Conservation (phyloP, 2,329 filamentous ascomycete genomes). For the Polychaeton citri region DNA sequence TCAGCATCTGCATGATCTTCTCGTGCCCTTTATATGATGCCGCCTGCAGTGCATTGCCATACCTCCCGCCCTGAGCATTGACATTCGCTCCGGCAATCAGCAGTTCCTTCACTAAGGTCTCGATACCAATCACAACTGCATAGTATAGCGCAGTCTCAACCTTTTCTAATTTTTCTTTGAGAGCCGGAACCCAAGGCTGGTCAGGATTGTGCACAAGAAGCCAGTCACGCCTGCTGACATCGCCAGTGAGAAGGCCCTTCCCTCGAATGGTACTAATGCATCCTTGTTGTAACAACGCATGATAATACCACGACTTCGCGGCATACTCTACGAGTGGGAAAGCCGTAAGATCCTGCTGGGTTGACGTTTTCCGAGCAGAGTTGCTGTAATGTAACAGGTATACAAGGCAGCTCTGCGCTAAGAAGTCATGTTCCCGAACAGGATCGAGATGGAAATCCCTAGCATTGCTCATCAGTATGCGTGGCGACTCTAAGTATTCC, state of each 20-base stretch:
- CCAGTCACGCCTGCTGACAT: slow-evolving; percentile 1
- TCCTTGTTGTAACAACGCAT: slow-evolving; percentile 4
- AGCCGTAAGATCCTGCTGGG: background rate
- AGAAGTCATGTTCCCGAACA: slow-evolving; percentile 1
- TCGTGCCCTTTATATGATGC: too few relatives aligned
- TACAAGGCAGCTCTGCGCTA: slow-evolving; percentile 6
- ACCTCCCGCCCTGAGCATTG: too few relatives aligned
- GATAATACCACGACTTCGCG: slow-evolving; percentile 6
- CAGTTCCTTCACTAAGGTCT: too few relatives aligned
- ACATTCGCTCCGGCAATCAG: too few relatives aligned
- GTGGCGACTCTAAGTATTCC: slow-evolving; percentile 12
- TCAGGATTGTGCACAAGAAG: slow-evolving; percentile 4
- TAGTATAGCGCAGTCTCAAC: too few relatives aligned
- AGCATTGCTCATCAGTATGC: slow-evolving; percentile 4
- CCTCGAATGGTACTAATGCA: slow-evolving; percentile 2
- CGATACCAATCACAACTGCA: too few relatives aligned
- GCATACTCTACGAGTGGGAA: slow-evolving; percentile 8
- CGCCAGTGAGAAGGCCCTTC: slow-evolving; percentile 1
- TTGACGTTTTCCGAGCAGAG: slow-evolving; percentile 1
- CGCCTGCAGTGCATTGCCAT: too few relatives aligned
- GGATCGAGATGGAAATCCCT: slow-evolving; percentile 3
- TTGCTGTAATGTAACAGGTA: slow-evolving; percentile 5
- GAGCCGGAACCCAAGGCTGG: too few relatives aligned
- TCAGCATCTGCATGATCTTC: too few relatives aligned
- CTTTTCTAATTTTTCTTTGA: too few relatives aligned